A percentile compares a stretch with the other conserved stretches of the same genome.
Conservation (phyloP, 345 rosid genomes). For the Raphanus sativus region DNA sequence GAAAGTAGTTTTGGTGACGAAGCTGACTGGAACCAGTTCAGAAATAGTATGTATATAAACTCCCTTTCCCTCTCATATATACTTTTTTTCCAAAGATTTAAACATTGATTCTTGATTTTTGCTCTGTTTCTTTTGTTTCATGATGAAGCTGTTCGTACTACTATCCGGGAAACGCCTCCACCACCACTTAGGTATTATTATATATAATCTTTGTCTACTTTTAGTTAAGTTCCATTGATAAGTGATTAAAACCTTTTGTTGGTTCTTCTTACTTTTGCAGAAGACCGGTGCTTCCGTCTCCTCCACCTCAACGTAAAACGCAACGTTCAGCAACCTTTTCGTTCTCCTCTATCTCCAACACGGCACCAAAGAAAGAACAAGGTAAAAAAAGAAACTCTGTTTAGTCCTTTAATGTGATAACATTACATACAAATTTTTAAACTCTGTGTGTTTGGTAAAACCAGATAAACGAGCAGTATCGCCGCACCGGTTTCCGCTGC, state of each 20-base stretch:
- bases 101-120: constrained; percentile 32
- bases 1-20: constrained; percentile 72
- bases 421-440: not conserved
- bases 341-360: constrained; percentile 55
- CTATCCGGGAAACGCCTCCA: constrained; percentile 60
- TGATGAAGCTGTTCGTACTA: constrained; percentile 66
- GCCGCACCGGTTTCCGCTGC: constrained; percentile 78
- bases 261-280: constrained; percentile 40
- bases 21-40: constrained; percentile 73
- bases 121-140: constrained; percentile 6
- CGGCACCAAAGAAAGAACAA: constrained; percentile 61
- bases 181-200: constrained; percentile 51
- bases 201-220: not conserved
- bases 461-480: constrained; percentile 76
- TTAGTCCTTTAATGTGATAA: not conserved
- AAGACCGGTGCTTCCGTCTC: constrained; percentile 63
- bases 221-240: not conserved
- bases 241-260: not conserved
- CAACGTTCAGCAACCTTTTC: constrained; percentile 77
- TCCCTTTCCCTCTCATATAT: not conserved
- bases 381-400: constrained; percentile 39
- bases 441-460: constrained; percentile 12
- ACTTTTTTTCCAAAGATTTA: not conserved
- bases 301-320: constrained; percentile 60
- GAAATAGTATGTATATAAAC: not conserved